Evolutionary conservation across 1,284 basidiomycete genomes (phyloP).

Genomic region (Fistulinella cinereoalba): DNA sequence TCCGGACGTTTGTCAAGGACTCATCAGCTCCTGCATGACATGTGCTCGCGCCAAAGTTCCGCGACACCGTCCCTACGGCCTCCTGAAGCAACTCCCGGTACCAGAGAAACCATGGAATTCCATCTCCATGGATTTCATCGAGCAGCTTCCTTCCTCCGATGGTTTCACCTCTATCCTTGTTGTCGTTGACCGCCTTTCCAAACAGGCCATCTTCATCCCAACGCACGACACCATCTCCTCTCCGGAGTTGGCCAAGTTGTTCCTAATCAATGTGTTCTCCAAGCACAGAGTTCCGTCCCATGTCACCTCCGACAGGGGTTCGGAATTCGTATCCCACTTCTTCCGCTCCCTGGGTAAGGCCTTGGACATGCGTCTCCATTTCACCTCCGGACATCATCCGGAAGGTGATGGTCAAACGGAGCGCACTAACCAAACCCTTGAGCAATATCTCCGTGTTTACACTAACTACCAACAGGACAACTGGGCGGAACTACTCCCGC

Average conservation of each 20-base stretch:
- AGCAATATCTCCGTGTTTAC: no score
- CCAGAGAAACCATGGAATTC: slow-evolving; percentile 13
- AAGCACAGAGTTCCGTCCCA: slow-evolving; percentile 1
- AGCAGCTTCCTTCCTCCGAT: slow-evolving; percentile 20
- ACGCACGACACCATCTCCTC: neutral
- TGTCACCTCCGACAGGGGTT: neutral
- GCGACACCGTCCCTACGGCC: no score
- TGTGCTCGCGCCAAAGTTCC: no score
- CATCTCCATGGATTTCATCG: slow-evolving; percentile 2
- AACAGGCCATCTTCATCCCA: slow-evolving; percentile 17
- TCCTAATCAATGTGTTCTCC: neutral
- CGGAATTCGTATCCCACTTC: neutral
- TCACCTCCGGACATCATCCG: no score
- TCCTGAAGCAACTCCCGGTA: neutral
- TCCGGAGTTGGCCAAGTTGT: no score
- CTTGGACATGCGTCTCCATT: no score
- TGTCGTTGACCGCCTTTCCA: slow-evolving; percentile 34
- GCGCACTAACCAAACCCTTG: no score
- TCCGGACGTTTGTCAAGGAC: no score
- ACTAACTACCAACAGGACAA: no score
- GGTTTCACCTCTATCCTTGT: slow-evolving; percentile 35
- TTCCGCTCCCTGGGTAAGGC: neutral
- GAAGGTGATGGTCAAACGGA: no score
- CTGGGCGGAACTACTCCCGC: slow-evolving; percentile 23
- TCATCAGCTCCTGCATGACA: no score